These are phyloP conservation scores for Moesziomyces sp. DNA, from an alignment of 1,284 basidiomycete genomes.

Conservation along the genomic window DNA sequence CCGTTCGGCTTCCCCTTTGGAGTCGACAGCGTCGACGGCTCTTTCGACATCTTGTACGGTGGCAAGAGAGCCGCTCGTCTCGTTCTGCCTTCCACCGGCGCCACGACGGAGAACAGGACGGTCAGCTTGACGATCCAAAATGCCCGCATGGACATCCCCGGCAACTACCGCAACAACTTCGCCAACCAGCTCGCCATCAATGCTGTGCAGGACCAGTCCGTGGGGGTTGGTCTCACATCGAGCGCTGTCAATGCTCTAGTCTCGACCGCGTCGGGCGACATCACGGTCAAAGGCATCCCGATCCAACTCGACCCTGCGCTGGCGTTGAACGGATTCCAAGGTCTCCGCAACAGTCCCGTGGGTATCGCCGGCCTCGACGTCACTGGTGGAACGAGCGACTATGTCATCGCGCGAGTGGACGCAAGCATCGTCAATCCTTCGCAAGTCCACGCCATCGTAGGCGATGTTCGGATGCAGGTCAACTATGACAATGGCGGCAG, in stretches of 20 bases:
- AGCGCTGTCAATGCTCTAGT: constrained; percentile 74
- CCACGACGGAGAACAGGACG: constrained; percentile 74
- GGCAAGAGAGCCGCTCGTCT: constrained; percentile 75
- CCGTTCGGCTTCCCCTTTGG: constrained; percentile 79
- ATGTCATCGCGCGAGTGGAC: constrained; percentile 76
- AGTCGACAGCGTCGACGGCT: constrained; percentile 74
- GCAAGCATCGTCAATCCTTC: constrained; percentile 69
- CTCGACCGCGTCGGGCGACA: constrained; percentile 76
- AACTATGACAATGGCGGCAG: constrained; percentile 74
- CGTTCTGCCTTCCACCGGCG: constrained; percentile 74
- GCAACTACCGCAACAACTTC: constrained; percentile 71
- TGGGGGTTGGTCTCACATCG: constrained; percentile 72
- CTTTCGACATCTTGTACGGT: constrained; percentile 74
- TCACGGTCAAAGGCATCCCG: constrained; percentile 73
- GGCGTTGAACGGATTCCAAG: constrained; percentile 74
- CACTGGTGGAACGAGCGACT: constrained; percentile 76
- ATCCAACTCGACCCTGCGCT: constrained; percentile 76
- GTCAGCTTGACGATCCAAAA: constrained; percentile 77
- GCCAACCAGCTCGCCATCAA: constrained; percentile 75
- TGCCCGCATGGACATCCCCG: constrained; percentile 74
- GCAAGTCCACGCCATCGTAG: constrained; percentile 77
- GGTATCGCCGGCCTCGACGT: constrained; percentile 76
- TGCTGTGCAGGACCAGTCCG: constrained; percentile 72
- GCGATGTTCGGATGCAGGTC: constrained; percentile 75
- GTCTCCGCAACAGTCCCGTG: constrained; percentile 74